Percentiles rank a stretch among this genome's conserved stretches.
These are phyloP conservation scores for Fagus crenata DNA, from an alignment of 306 rosid genomes.

Conservation along the genomic window DNA sequence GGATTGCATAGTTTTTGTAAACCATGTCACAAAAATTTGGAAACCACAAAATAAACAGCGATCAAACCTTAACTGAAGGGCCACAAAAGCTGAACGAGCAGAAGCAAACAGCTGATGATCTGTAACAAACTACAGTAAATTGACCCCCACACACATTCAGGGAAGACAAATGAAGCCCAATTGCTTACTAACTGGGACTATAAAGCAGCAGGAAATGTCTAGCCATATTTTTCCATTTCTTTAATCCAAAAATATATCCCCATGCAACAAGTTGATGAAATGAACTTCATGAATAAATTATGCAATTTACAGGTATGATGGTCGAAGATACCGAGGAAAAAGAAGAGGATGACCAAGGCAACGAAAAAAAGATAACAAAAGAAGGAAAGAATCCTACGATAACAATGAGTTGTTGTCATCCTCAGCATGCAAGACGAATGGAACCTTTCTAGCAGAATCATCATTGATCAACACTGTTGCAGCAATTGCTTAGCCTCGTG, in stretches of 20 bases:
- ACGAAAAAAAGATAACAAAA: conserved; percentile 7
- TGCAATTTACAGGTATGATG: conserved; percentile 62
- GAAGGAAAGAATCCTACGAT: conserved; percentile 54
- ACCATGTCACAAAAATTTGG: background rate
- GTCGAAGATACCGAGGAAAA: conserved; percentile 31
- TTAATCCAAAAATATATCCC: conserved; percentile 45
- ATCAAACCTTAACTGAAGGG: background rate
- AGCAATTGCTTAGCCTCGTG: conserved; percentile 33
- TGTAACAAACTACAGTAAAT: background rate
- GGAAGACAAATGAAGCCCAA: background rate
- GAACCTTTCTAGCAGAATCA: conserved; percentile 25
- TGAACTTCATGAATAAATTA: conserved; percentile 46
- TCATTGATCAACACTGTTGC: conserved; percentile 30
- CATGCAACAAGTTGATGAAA: conserved; percentile 35
- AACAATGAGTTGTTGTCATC: conserved; percentile 53
- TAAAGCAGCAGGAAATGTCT: conserved; percentile 3
- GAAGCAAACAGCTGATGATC: background rate
- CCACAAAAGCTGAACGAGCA: background rate
- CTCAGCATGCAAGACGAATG: conserved; percentile 43
- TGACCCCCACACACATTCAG: background rate
- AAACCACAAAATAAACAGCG: background rate
- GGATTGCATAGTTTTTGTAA: background rate
- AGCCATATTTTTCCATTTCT: conserved; percentile 33
- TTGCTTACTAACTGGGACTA: conserved; percentile 22
- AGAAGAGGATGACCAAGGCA: conserved; percentile 13